Percentiles rank a stretch among this genome's conserved stretches.
phyloP scores from a whole-genome alignment of 306 rosid genomes.

The Castanea sativa region DNA sequence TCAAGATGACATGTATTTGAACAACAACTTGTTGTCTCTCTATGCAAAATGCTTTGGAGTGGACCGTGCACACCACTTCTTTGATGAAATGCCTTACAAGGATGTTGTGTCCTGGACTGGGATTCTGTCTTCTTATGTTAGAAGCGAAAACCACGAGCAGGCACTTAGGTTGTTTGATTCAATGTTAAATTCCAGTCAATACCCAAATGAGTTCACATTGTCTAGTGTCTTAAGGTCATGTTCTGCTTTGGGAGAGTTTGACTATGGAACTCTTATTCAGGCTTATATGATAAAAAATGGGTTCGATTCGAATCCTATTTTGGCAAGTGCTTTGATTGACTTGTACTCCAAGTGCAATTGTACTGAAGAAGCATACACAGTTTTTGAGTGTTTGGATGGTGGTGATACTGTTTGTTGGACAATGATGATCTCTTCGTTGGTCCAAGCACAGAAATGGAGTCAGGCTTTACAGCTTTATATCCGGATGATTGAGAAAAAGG shows the following conservation, averaged over 20 bases:
- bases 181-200: slow-evolving; percentile 41
- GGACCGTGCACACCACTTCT: slow-evolving; percentile 47
- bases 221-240: slow-evolving; percentile 52
- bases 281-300: slow-evolving; percentile 56
- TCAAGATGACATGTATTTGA: slow-evolving; percentile 47
- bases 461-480: slow-evolving; percentile 41
- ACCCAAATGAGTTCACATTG: slow-evolving; percentile 58
- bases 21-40: slow-evolving; percentile 51
- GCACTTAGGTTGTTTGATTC: slow-evolving; percentile 51
- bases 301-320: slow-evolving; percentile 41
- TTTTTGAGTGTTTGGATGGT: slow-evolving; percentile 35
- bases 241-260: slow-evolving; percentile 43
- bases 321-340: slow-evolving; percentile 49
- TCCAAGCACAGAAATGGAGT: slow-evolving; percentile 46
- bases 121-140: slow-evolving; percentile 50
- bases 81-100: slow-evolving; percentile 69
- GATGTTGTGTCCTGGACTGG: slow-evolving; percentile 77
- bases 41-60: slow-evolving; percentile 58
- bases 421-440: slow-evolving; percentile 57
- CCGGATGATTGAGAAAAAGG: slow-evolving; percentile 40
- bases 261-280: slow-evolving; percentile 43
- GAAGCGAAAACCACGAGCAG: slow-evolving; percentile 30
- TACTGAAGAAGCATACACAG: slow-evolving; percentile 33
- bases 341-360: slow-evolving; percentile 46
- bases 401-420: slow-evolving; percentile 67